Conservation (phyloP, 2,329 filamentous ascomycete species). For the Pezicula carpinea region DNA sequence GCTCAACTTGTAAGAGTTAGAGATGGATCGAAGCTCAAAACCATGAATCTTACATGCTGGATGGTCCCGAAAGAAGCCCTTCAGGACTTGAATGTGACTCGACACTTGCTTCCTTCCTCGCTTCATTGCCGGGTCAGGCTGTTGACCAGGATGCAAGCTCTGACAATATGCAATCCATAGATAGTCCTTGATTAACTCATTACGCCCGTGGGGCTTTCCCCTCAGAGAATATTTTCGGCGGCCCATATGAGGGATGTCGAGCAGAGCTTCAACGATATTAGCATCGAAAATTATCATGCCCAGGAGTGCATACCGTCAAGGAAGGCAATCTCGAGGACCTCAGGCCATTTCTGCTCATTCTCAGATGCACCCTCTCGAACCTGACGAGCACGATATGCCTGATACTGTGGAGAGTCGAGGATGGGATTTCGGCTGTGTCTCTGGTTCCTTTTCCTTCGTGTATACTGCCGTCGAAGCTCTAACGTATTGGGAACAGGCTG, state of each 20-base stretch:
- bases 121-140: constrained; percentile 40
- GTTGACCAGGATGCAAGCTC: constrained; percentile 39
- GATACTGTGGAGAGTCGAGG: constrained; percentile 57
- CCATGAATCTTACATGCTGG: constrained; percentile 50
- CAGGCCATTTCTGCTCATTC: constrained; percentile 57
- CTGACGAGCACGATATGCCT: constrained; percentile 62
- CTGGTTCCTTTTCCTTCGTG: constrained; percentile 22
- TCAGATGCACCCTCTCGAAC: constrained; percentile 56
- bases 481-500: constrained; percentile 11
- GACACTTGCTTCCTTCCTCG: constrained; percentile 59
- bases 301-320: constrained; percentile 52
- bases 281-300: constrained; percentile 3
- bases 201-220: constrained; percentile 60
- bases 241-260: constrained; percentile 62
- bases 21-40: neutral
- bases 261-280: constrained; percentile 44
- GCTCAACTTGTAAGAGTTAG: constrained; percentile 31
- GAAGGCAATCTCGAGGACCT: constrained; percentile 61
- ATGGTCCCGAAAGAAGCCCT: constrained; percentile 59
- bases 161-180: constrained; percentile 47
- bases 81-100: constrained; percentile 67
- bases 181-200: constrained; percentile 67
- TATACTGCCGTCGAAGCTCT: constrained; percentile 28
- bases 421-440: constrained; percentile 48
- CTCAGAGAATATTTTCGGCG: constrained; percentile 62